Base-by-base conservation (phyloP, 1,284 basidiomycete genomes). In the Leccinum pachyderme region DNA sequence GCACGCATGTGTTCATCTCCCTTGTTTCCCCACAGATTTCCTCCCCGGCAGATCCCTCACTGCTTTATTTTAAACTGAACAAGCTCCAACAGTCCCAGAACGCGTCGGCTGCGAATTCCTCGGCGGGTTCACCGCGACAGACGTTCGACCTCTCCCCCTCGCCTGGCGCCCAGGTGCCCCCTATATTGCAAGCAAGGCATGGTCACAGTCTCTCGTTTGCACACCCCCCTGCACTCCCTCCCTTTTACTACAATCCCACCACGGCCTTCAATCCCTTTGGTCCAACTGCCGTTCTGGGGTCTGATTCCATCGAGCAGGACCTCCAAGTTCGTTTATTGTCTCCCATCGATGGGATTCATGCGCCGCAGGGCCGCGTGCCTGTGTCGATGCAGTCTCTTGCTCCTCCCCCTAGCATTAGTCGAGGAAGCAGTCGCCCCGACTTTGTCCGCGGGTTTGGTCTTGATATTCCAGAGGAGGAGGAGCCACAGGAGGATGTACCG, bases 61-160 rank as follows among this genome's bases (percentile, higher is more conserved):
- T 92, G 27, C 75, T 92, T 27, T 78, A 83, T 62, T 91, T 87
- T 74, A 91, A 90, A 68, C 76, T 92, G 45, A 90, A 90, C 72
- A 91, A 89, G 70, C 75, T 92, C 9, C 88, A 90, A 61, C 83
- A 86, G 68, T 81, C 86, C 0, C 88, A 89, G 63, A 77, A 76
- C 43, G 73, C 73, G 18, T 81, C 84, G 1, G 71, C 75, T 7
- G 65, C 72, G 6, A 80, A 78, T 60, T 87, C 85, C 4, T 66
- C 83, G 22, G 74, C 84, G 15, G 70, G 78, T 12, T 90, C 87
- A 9, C 87, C 87, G 2, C 84, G 86, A 56, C 81, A 82, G 22
- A 73, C 77, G 0, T 76, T 76, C 31, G 74, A 75, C 35, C 64
- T 81, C 11, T 75, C 80, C 3, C 77, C 82, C 2, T 85, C 83